phyloP scores from a whole-genome alignment of 768 basidiomycete species.

The Termitomyces sp. region DNA sequence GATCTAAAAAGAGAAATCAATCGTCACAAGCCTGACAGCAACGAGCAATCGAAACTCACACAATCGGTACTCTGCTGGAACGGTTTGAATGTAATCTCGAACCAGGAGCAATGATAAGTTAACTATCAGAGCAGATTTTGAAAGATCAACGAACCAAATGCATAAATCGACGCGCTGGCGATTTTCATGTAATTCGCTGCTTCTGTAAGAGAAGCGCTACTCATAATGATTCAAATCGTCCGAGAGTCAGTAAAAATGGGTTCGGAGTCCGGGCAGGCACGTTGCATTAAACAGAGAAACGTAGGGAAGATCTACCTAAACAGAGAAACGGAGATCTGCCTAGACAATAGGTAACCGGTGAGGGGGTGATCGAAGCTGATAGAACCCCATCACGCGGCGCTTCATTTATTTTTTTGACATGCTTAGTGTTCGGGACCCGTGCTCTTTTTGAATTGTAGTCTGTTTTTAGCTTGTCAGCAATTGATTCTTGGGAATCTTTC shows the following conservation, averaged over 20 bases:
- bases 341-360: no score
- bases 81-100: conserved; percentile 16
- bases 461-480: neutral
- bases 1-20: conserved; percentile 5
- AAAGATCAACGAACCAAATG: conserved; percentile 10
- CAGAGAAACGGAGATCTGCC: no score
- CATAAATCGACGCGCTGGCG: conserved; percentile 15
- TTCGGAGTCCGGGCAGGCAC: neutral
- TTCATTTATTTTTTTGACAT: neutral
- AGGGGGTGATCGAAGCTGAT: neutral
- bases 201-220: neutral
- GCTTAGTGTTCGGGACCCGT: neutral
- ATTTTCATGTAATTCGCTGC: conserved; percentile 17
- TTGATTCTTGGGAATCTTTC: neutral
- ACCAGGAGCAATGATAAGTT: neutral
- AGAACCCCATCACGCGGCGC: neutral
- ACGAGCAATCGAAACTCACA: conserved; percentile 4
- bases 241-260: neutral
- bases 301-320: no score
- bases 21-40: neutral
- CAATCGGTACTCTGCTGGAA: conserved; percentile 14
- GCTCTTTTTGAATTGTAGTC: neutral
- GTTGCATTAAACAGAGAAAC: neutral
- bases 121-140: neutral
- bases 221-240: neutral